Conservation (phyloP, 805 yeast genomes). For the Starmerella etchellsii region DNA sequence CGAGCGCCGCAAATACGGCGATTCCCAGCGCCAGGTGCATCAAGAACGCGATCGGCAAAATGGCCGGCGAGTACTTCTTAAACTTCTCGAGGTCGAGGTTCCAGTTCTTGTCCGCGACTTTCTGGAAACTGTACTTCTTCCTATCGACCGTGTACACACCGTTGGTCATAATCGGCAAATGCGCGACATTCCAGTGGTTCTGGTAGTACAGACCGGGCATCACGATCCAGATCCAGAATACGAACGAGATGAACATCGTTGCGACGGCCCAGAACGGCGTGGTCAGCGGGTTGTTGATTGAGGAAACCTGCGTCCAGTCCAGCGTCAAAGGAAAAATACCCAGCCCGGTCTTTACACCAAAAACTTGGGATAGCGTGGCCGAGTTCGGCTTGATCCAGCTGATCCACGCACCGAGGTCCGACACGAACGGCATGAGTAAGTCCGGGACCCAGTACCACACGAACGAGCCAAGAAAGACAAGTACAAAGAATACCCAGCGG, state of each 20-base stretch:
- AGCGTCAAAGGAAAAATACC: conserved; percentile 56
- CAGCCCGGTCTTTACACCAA: conserved; percentile 50
- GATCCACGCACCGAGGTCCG: conserved; percentile 42
- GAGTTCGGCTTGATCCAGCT: conserved; percentile 52
- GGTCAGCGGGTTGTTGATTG: conserved; percentile 41
- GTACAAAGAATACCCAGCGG: conserved; percentile 37
- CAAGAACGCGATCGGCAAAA: conserved; percentile 46
- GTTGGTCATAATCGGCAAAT: conserved; percentile 42
- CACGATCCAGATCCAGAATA: conserved; percentile 37
- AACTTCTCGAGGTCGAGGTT: conserved; percentile 39
- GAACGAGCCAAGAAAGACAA: conserved; percentile 33
- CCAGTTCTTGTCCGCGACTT: conserved; percentile 35
- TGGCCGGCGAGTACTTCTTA: conserved; percentile 50
- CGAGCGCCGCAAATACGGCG: conserved; percentile 51
- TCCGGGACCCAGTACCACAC: conserved; percentile 54
- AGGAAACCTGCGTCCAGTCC: conserved; percentile 57
- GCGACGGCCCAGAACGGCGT: conserved; percentile 42
- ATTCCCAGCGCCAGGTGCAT: conserved; percentile 48
- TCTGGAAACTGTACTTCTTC: conserved; percentile 37
- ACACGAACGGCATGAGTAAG: conserved; percentile 44
- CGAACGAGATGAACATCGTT: conserved; percentile 35
- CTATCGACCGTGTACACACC: conserved; percentile 41
- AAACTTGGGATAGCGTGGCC: conserved; percentile 49
- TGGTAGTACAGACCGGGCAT: conserved; percentile 32
- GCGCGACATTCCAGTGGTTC: conserved; percentile 46